Conservation (phyloP, 495 filamentous ascomycete species). For the Collariella sp. region DNA sequence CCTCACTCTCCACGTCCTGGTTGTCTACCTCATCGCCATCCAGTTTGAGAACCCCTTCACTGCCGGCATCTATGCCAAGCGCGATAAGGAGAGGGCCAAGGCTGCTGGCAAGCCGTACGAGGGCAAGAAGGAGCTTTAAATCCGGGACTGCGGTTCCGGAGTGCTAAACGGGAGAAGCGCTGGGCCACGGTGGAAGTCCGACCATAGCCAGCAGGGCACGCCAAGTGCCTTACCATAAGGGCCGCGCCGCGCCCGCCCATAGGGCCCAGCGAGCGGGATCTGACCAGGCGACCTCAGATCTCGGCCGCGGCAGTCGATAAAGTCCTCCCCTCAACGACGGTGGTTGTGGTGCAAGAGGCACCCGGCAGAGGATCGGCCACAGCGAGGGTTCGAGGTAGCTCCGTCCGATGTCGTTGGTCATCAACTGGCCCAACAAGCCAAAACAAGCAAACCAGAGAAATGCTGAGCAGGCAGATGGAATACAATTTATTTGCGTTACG, state of each 20-base stretch:
- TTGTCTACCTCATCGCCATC: constrained; percentile 75
- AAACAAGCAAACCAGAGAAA: not conserved
- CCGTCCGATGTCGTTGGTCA: constrained; percentile 18
- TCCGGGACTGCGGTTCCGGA: not conserved
- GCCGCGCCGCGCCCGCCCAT: not conserved
- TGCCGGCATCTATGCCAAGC: constrained; percentile 84
- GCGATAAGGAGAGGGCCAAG: constrained; percentile 48
- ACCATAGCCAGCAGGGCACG: constrained; percentile 1
- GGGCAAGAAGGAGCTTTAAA: constrained; percentile 41
- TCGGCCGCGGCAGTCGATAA: constrained; percentile 10
- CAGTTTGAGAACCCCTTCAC: constrained; percentile 97
- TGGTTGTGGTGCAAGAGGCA: constrained; percentile 20
- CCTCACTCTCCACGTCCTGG: constrained; percentile 64
- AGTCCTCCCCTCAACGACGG: constrained; percentile 20
- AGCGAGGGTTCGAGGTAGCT: constrained; percentile 7
- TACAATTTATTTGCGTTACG: not conserved
- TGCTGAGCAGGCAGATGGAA: constrained; percentile 2
- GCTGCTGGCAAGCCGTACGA: constrained; percentile 21
- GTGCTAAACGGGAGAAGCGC: constrained; percentile 12
- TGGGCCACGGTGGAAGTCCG: not conserved
- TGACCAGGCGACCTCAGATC: constrained; percentile 4
- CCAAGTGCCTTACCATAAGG: constrained; percentile 2
- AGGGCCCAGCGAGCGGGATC: constrained; percentile 5
- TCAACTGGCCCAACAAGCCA: constrained; percentile 25
- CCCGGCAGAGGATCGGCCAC: constrained; percentile 13